Evolutionary conservation across 176 grass and related monocot genomes (phyloP).

Genomic region (Oryza meridionalis): DNA sequence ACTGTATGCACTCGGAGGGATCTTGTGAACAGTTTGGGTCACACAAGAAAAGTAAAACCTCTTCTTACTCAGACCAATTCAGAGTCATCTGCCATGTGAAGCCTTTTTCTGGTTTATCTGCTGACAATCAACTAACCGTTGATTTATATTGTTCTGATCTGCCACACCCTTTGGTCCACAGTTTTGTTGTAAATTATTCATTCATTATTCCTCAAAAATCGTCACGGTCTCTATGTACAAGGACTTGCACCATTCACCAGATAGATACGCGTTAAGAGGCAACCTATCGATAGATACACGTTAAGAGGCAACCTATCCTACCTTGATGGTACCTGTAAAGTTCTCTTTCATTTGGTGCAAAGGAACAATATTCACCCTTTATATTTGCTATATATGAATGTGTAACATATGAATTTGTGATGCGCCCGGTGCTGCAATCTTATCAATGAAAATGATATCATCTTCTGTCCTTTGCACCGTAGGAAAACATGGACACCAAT

Average conservation of each 20-base stretch:
- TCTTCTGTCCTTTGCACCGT: background rate
- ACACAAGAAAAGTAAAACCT: slow-evolving; percentile 87
- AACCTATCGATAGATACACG: too few relatives aligned
- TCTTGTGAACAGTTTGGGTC: slow-evolving; percentile 91
- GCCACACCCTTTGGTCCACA: slow-evolving; percentile 34
- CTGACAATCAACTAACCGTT: slow-evolving; percentile 51
- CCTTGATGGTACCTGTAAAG: slow-evolving; percentile 45
- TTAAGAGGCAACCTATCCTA: background rate
- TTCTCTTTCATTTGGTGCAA: slow-evolving; percentile 9
- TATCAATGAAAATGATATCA: background rate
- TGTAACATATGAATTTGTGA: background rate
- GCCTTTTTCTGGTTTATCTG: background rate
- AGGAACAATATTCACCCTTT: background rate
- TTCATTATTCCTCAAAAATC: slow-evolving; percentile 28
- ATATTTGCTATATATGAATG: background rate
- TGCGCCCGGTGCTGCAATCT: background rate
- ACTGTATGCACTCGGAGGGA: slow-evolving; percentile 88
- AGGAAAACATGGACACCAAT: background rate
- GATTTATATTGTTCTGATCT: slow-evolving; percentile 16
- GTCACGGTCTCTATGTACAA: slow-evolving; percentile 26
- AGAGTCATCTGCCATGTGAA: slow-evolving; percentile 39
- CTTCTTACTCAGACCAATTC: slow-evolving; percentile 47
- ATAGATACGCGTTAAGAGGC: slow-evolving; percentile 3
- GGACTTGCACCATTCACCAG: slow-evolving; percentile 18
- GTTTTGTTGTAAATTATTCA: slow-evolving; percentile 68